These are phyloP conservation scores for Suillus discolor DNA, from an alignment of 768 basidiomycete species.

Conservation along the genomic window DNA sequence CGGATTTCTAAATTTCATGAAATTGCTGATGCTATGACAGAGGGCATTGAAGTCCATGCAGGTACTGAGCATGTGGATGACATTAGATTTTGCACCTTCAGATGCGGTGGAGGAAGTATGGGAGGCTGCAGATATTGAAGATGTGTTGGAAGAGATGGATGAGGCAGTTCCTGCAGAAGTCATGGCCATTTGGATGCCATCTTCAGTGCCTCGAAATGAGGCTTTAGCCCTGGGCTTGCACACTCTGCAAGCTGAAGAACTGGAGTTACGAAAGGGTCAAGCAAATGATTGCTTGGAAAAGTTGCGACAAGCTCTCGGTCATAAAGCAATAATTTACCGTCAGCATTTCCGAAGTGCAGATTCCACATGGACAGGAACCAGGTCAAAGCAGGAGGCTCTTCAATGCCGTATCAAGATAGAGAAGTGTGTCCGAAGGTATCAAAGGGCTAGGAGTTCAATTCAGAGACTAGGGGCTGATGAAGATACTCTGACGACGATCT, in stretches of 20 bases:
- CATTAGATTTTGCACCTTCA: background rate
- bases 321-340: constrained; percentile 3
- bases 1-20: background rate
- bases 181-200: constrained; percentile 13
- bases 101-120: background rate
- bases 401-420: no score
- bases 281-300: constrained; percentile 9
- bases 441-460: background rate
- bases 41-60: background rate
- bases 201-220: background rate
- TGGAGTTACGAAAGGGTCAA: constrained; percentile 2
- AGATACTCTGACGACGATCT: background rate
- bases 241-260: background rate
- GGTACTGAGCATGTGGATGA: background rate
- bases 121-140: constrained; percentile 1
- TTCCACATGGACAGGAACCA: constrained; percentile 1
- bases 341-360: constrained; percentile 5
- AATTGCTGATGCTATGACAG: background rate
- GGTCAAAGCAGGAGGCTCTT: constrained; percentile 6
- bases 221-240: background rate
- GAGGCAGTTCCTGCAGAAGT: background rate
- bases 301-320: constrained; percentile 5
- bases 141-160: background rate
- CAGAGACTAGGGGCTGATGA: background rate
- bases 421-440: constrained; percentile 4